A percentile compares a stretch with the other conserved stretches of the same genome.
phyloP scores from a whole-genome alignment of 805 yeast species.

The Cyberlindnera amylophila region DNA sequence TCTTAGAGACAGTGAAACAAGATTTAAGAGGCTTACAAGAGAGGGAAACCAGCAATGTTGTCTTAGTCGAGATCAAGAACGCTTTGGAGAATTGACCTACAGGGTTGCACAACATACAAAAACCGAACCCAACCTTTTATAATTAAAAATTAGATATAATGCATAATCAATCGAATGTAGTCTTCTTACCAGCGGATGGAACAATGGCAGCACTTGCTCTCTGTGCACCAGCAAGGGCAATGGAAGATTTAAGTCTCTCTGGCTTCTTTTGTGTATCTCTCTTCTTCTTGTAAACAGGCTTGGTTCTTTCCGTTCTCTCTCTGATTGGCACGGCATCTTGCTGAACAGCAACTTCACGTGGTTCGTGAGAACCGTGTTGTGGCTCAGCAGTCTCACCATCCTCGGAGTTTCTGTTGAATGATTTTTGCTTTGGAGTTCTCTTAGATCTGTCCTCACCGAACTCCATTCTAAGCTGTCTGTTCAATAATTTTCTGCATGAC shows the following conservation, averaged over 20 bases:
- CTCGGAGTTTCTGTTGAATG: constrained; percentile 7
- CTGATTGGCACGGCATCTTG: constrained; percentile 25
- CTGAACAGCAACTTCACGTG: not conserved
- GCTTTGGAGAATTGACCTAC: constrained; percentile 1
- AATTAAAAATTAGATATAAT: too few species aligned
- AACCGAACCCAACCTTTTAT: too few species aligned
- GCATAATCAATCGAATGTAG: constrained; percentile 29
- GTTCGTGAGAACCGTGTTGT: constrained; percentile 18
- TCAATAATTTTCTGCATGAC: constrained; percentile 58
- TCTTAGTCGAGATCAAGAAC: constrained; percentile 32
- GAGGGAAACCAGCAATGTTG: constrained; percentile 45
- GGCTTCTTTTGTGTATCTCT: constrained; percentile 7
- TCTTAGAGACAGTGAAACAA: constrained; percentile 19
- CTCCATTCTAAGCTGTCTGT: constrained; percentile 79
- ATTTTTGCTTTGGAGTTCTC: constrained; percentile 35
- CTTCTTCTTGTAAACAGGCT: constrained; percentile 8
- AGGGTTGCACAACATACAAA: too few species aligned
- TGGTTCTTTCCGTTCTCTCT: constrained; percentile 19
- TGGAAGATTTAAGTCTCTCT: constrained; percentile 55
- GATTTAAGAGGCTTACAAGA: constrained; percentile 27
- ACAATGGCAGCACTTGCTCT: constrained; percentile 89
- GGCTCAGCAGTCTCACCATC: constrained; percentile 7
- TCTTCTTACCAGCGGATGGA: constrained; percentile 84
- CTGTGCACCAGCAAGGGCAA: constrained; percentile 83
- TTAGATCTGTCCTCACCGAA: constrained; percentile 93